phyloP scores from a whole-genome alignment of 2,329 filamentous ascomycete genomes.

The Verticillium nubilum region DNA sequence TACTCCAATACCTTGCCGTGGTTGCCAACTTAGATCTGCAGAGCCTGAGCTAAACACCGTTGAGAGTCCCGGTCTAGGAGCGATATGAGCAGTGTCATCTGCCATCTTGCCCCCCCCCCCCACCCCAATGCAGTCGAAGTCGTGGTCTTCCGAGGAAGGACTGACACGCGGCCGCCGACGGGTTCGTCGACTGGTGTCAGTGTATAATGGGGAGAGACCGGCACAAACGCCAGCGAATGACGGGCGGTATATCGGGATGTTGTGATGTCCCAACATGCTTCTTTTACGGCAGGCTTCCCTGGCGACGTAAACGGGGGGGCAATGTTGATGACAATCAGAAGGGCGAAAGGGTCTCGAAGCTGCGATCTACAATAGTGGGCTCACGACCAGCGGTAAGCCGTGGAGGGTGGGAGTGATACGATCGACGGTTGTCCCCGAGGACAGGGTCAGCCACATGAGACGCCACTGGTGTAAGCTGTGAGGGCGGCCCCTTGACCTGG shows the following conservation, averaged over 20 bases:
- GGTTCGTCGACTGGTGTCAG: no score
- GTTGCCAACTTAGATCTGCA: no score
- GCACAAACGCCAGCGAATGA: background rate
- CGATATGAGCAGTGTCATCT: no score
- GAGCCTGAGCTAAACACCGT: no score
- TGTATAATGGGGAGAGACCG: background rate
- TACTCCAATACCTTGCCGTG: no score
- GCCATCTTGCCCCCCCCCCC: no score
- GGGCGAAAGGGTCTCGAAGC: background rate
- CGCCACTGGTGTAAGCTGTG: background rate
- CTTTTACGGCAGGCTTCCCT: background rate
- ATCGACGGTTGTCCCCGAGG: background rate
- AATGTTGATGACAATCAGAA: background rate
- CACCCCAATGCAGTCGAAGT: no score
- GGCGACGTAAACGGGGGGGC: background rate
- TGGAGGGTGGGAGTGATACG: background rate
- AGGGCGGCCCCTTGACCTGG: background rate
- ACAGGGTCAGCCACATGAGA: background rate
- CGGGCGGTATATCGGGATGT: no score
- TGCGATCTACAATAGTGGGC: background rate
- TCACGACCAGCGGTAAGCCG: background rate
- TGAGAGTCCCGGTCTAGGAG: no score
- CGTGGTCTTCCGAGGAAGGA: no score
- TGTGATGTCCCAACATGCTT: no score
- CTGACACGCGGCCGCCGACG: no score